Evolutionary conservation across 805 yeast genomes (phyloP), one percentile per base, ranked within the genome.

Genomic region (Candida argentea): DNA sequence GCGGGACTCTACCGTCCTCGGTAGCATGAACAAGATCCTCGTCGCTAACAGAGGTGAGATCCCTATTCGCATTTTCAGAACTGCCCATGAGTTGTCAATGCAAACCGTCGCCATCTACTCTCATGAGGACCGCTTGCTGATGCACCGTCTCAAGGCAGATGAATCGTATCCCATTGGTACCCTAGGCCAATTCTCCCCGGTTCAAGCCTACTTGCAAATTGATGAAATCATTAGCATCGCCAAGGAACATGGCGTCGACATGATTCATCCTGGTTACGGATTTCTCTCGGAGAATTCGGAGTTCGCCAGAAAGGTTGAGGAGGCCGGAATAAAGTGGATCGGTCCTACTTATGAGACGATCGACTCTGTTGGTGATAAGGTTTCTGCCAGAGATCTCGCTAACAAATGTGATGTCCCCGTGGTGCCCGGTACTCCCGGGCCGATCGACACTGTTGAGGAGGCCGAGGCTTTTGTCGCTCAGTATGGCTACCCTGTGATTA

Each of bases 391-490:
- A 65, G 72, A 65, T 42, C 68, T 89, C 46, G 98, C 98, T 30
- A 70, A 68, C 27, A 65, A 67, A 39, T 84, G 84, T 46, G 55
- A 74, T 32, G 98, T 89, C 12, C 97, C 98, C 9, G 80, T 78
- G 21, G 96, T 89, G 15, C 98, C 98, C 5, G 98, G 98, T 51
- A 87, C 97, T 9, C 94, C 93, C 5, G 98, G 97, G 22, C 97
- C 98, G 38, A 86, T 91, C 51, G 87, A 77, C 33, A 47, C 69
- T 16, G 77, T 77, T 14, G 77, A 67, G 32, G 85, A 89, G 46
- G 97, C 97, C 19, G 46, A 61, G 39, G 76, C 54, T 6, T 89
- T 89, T 50, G 96, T 87, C 20, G 71, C 61, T 25, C 50, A 85
- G 59, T 70, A 89, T 56, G 98, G 98, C 18, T 87, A 56, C 61